Evolutionary conservation across 768 basidiomycete species (phyloP).

Genomic region (Boletales sp.): DNA sequence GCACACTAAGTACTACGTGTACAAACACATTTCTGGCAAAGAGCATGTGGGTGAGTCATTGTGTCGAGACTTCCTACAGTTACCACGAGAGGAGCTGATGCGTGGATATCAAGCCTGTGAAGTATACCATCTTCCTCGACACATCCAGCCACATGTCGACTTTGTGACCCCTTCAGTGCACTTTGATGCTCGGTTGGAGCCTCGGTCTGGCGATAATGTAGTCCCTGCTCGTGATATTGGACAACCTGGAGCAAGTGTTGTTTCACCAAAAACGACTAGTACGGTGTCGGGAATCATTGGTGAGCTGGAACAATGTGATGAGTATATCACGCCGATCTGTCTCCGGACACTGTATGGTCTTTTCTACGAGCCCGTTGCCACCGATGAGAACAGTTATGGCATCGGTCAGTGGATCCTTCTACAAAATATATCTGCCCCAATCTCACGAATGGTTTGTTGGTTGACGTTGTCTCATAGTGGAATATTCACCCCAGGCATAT

Average conservation of each 20-base stretch:
- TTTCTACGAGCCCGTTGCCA: constrained; percentile 23
- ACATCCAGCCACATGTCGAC: constrained; percentile 31
- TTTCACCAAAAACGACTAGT: constrained; percentile 14
- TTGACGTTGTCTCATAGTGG: constrained; percentile 16
- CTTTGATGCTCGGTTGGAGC: constrained; percentile 24
- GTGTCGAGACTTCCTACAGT: not conserved
- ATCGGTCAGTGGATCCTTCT: constrained; percentile 18
- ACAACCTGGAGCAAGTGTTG: constrained; percentile 7
- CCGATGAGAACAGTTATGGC: constrained; percentile 30
- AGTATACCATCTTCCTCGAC: constrained; percentile 30
- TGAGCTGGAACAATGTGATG: constrained; percentile 19
- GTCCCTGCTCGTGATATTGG: constrained; percentile 14
- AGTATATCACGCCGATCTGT: constrained; percentile 29
- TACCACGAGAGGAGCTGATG: not conserved
- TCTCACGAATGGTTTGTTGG: no score
- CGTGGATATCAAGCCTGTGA: constrained; percentile 23
- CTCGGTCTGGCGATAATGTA: constrained; percentile 7
- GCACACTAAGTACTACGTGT: constrained; percentile 31
- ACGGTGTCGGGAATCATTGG: constrained; percentile 7
- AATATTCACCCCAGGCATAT: constrained; percentile 32
- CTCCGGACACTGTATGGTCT: constrained; percentile 26
- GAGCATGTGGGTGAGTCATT: constrained; percentile 22
- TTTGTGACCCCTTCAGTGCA: constrained; percentile 35
- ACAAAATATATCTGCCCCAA: no score
- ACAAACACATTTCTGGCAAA: constrained; percentile 24